Evolutionary conservation across 768 basidiomycete species (phyloP), one percentile per base, ranked within the genome.

Genomic region (Leucocoprinus leucothites): DNA sequence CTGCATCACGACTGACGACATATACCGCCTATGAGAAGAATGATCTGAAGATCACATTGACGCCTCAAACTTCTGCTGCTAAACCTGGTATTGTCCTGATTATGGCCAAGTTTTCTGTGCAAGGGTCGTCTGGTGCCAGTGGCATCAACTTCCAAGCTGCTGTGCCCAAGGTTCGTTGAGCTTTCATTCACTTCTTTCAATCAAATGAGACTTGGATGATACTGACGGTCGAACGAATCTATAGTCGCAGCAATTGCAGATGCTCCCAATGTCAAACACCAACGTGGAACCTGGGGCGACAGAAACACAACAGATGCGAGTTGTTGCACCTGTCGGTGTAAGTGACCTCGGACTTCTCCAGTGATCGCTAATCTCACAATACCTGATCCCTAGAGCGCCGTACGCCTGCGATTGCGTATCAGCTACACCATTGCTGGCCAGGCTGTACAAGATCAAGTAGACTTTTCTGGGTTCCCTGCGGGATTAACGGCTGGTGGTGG

Each of bases 271-370:
- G 89, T 94, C 94, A 4, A 94, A 87, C 68, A 77, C 87, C 9
- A 87, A 82, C 50, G 79, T 99, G 41, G 73, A 71, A 31, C 86
- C 91, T 0, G 92, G 94, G 1, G 73, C 84, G 8, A 81, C 83
- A 14, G 96, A 98, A 69, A 96, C 94, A 9, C 97, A 98, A 67
- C 93, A 96, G 67, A 89, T 99, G 90, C 82, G 94, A 9, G 85
- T 99, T 36, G 77, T 91, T 25, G 92, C 94, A 9, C 94, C 93
- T 2, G 78, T 80, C 7, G 94, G 94, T 34, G 94, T 95, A 64
- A 70, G 91, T 81, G n/a, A n/a, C n/a, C n/a, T n/a, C n/a, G n/a
- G n/a, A n/a, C 14, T 31, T 9, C 51, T 22, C 9, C 21, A 5
- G 9, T 16, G n/a, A 24, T n/a, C 35, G 19, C 40, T 56, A 18